phyloP scores from a whole-genome alignment of 2,329 filamentous ascomycete species.

The Exophiala phaeomuriformis region DNA sequence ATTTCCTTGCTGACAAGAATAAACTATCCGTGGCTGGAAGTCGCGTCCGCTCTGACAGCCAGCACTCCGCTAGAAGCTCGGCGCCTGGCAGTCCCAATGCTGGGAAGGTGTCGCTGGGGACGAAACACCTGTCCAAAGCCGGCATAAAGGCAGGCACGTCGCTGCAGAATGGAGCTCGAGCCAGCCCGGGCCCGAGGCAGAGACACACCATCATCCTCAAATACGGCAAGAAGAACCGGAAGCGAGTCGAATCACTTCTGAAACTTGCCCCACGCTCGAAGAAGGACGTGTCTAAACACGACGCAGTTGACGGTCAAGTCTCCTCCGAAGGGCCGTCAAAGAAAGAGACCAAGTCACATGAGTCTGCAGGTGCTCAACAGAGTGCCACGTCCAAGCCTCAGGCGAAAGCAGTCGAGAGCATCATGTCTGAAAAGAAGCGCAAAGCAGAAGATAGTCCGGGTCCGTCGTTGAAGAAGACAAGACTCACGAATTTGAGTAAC shows the following conservation, averaged over 20 bases:
- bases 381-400: conserved; percentile 9
- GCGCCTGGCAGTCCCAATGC: conserved; percentile 17
- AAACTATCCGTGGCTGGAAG: conserved; percentile 6
- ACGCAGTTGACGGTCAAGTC: conserved; percentile 2
- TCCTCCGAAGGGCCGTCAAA: conserved; percentile 6
- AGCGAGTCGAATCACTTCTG: conserved; percentile 42
- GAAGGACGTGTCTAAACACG: conserved; percentile 14
- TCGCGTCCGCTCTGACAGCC: conserved; percentile 24
- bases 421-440: conserved; percentile 21
- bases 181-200: conserved; percentile 25
- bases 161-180: conserved; percentile 14
- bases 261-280: conserved; percentile 34
- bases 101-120: conserved; percentile 6
- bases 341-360: conserved; percentile 19
- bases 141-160: conserved; percentile 12
- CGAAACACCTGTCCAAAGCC: conserved; percentile 16
- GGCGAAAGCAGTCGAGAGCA: not conserved
- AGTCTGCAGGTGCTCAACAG: conserved; percentile 22
- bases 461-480: conserved; percentile 25
- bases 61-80: conserved; percentile 19
- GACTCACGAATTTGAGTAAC: conserved; percentile 9
- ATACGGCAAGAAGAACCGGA: conserved; percentile 45
- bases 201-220: conserved; percentile 44
- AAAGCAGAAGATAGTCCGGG: conserved; percentile 19
- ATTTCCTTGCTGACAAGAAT: conserved; percentile 5